Base-by-base conservation (phyloP, 169 alveolate genomes). In the Plasmodium vinckei region DNA sequence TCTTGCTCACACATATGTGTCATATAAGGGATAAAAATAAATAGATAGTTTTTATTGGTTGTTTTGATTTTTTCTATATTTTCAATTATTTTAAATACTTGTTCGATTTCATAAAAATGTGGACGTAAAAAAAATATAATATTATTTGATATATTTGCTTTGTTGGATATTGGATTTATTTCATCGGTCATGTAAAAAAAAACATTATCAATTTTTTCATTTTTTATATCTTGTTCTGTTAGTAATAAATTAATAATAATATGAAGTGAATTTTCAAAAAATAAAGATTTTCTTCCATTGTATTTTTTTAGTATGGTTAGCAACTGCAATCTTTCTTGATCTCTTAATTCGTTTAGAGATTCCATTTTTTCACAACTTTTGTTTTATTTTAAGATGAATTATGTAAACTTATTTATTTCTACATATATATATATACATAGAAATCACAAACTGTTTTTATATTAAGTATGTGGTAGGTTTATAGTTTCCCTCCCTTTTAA, bases 11-110 rank as follows among this genome's bases (percentile, higher is more conserved):
- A 79, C 73, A 79, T 44, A 42, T 68, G 13, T 10, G 72, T 79
- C 77, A 79, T 79, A 19, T 79, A 79, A 12, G 89, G 89, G n/a
- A 77, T 67, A 69, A 77, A 77, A 7, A 77, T 68, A 23, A 77
- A 42, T 17, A 59, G 25, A 63, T 77, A 77, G n/a, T 77, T 47
- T n/a, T 57, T 77, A 7, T 68, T 23, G 0, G 0, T 5, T 13
- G 12, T 25, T 77, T 33, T 56, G 17, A 5, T 33, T 47, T 77
- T 77, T 65, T 64, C 89, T 15, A 77, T 42, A 56, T 68, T 77
- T 64, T 65, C 89, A 77, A 77, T 65, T 12, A 77, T 39, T 57
- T 77, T 67, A 64, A 77, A 77, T 6, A 77, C 39, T 13, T 77
- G 49, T 46, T 77, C 77, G 3, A 77, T 53, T 64, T 77, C 89